These are phyloP conservation scores for Pythium grandisporangium DNA, from an alignment of 352 stramenopile genomes.

Conservation along the genomic window DNA sequence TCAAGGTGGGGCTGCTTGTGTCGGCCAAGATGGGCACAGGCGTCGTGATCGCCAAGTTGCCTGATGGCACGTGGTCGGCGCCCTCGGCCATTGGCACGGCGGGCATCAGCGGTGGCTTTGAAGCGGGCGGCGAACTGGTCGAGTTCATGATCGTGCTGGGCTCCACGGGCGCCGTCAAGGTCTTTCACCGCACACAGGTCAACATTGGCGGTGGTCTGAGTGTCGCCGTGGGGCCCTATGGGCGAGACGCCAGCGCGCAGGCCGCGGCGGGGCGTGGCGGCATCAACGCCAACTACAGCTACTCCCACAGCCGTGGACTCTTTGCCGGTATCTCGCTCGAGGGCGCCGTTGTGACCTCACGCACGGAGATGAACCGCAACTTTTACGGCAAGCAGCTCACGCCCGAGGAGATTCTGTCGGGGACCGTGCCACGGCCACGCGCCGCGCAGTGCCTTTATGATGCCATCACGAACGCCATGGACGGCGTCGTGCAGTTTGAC, in stretches of 20 bases:
- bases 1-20: slow-evolving; percentile 80
- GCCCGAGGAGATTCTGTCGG: slow-evolving; percentile 68
- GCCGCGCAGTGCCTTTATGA: slow-evolving; percentile 73
- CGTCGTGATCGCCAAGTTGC: slow-evolving; percentile 87
- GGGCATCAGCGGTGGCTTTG: slow-evolving; percentile 78
- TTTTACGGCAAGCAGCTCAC: slow-evolving; percentile 89
- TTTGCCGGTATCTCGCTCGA: slow-evolving; percentile 92
- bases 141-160: slow-evolving; percentile 95
- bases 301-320: slow-evolving; percentile 88
- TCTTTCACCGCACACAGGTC: slow-evolving; percentile 86
- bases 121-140: slow-evolving; percentile 88
- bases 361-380: slow-evolving; percentile 91
- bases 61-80: slow-evolving; percentile 84
- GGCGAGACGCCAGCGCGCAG: slow-evolving; percentile 74
- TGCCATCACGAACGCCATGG: slow-evolving; percentile 64
- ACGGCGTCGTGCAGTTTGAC: slow-evolving; percentile 55
- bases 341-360: slow-evolving; percentile 86
- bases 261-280: slow-evolving; percentile 61
- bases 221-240: slow-evolving; percentile 86
- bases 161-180: slow-evolving; percentile 85
- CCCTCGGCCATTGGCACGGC: slow-evolving; percentile 91
- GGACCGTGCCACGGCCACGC: slow-evolving; percentile 37
- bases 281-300: slow-evolving; percentile 91
- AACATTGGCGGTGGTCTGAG: slow-evolving; percentile 90
- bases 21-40: slow-evolving; percentile 75